Percentiles rank a stretch among this genome's conserved stretches.
Conservation (phyloP, 177 flowering plant genomes). For the Tripterygium wilfordii region DNA sequence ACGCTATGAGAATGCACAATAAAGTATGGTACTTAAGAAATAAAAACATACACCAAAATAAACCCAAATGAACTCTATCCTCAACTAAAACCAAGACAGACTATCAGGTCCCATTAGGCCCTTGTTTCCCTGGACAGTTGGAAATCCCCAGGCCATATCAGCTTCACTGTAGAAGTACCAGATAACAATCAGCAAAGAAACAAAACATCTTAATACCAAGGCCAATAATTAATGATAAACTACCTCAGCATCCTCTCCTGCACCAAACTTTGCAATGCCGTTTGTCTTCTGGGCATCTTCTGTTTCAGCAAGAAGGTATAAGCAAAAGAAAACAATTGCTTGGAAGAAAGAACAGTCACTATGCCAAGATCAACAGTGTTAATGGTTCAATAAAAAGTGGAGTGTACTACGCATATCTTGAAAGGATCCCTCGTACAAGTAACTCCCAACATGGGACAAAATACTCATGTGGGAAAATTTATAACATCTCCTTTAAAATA, state of each 20-base stretch:
- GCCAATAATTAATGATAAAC: background rate
- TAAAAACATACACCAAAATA: background rate
- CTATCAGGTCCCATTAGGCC: background rate
- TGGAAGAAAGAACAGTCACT: background rate
- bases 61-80: background rate
- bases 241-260: slow-evolving; percentile 20
- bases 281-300: slow-evolving; percentile 33
- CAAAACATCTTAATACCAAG: background rate
- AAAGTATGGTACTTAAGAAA: background rate
- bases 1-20: background rate
- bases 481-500: no score
- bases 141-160: background rate
- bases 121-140: background rate
- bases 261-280: slow-evolving; percentile 22
- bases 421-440: no score
- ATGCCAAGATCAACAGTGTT: no score
- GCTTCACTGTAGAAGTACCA: background rate
- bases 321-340: background rate
- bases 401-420: no score
- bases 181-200: no score
- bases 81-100: no score
- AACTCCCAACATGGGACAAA: no score
- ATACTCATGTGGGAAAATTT: no score
- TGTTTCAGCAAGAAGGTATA: slow-evolving; percentile 11
- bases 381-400: no score